phyloP scores from a whole-genome alignment of 2,329 filamentous ascomycete species.

The Curvularia eragrostidis region DNA sequence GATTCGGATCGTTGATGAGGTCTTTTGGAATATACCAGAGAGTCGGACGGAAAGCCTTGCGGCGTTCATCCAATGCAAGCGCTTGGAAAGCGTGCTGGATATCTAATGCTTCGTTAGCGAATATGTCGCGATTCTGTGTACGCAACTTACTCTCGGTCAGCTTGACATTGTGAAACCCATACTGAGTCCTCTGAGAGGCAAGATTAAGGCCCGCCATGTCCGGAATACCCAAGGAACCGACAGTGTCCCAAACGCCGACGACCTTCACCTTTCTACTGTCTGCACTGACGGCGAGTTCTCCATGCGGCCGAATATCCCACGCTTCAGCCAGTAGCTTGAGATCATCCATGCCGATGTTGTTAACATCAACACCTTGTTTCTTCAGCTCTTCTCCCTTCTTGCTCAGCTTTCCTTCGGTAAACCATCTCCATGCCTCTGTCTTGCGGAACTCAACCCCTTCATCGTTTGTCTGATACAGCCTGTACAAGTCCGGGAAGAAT shows the following conservation, averaged over 20 bases:
- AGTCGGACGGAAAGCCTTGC: constrained; percentile 60
- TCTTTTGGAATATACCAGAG: constrained; percentile 56
- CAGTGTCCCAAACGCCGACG: constrained; percentile 59
- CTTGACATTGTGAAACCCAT: constrained; percentile 46
- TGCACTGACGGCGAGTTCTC: constrained; percentile 26
- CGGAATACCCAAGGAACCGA: constrained; percentile 54
- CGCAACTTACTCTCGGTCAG: constrained; percentile 41
- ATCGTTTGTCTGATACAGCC: constrained; percentile 44
- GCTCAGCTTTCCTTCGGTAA: constrained; percentile 47
- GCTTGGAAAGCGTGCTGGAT: constrained; percentile 63
- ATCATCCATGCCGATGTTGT: constrained; percentile 23
- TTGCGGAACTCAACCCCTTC: constrained; percentile 35
- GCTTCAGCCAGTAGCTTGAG: constrained; percentile 32
- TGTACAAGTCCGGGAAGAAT: constrained; percentile 54
- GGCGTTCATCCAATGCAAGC: constrained; percentile 61
- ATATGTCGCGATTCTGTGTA: background rate
- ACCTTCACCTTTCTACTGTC: constrained; percentile 48
- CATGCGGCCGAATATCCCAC: constrained; percentile 48
- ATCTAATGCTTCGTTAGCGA: constrained; percentile 42
- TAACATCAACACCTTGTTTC: constrained; percentile 18
- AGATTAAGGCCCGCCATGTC: constrained; percentile 47
- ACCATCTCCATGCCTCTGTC: constrained; percentile 39
- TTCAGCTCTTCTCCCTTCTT: constrained; percentile 27
- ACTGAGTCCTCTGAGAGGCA: constrained; percentile 30
- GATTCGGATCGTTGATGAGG: constrained; percentile 33